These are phyloP conservation scores for Monilinia vaccinii-corymbosi DNA, from an alignment of 2,329 filamentous ascomycete genomes.

Conservation along the genomic window DNA sequence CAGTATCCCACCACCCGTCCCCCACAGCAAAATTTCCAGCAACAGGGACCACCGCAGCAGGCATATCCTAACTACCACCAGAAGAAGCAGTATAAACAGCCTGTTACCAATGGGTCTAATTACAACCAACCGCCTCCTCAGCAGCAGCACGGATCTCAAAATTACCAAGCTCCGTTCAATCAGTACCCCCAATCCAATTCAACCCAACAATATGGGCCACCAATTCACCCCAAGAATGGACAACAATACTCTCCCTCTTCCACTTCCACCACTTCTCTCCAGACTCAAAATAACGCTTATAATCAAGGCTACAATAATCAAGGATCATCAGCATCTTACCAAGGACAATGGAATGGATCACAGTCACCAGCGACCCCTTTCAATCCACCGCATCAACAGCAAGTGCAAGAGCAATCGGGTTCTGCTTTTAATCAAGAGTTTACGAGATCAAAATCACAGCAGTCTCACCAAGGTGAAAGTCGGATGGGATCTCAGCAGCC, in stretches of 20 bases:
- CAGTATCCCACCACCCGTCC: slow-evolving; percentile 19
- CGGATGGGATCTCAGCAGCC: background rate
- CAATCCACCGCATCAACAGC: slow-evolving; percentile 13
- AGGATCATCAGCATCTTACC: background rate
- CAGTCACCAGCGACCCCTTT: background rate
- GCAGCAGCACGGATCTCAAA: slow-evolving; percentile 15
- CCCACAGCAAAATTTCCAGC: slow-evolving; percentile 14
- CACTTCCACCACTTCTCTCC: background rate
- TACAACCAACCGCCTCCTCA: slow-evolving; percentile 13
- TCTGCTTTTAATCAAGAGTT: background rate
- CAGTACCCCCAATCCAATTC: slow-evolving; percentile 16
- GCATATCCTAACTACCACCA: slow-evolving; percentile 17
- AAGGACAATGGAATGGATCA: slow-evolving; percentile 8
- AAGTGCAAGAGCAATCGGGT: background rate
- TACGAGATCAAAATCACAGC: slow-evolving; percentile 3
- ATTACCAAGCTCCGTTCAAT: slow-evolving; percentile 16
- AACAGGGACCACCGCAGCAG: slow-evolving; percentile 14
- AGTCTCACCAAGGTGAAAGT: slow-evolving; percentile 1
- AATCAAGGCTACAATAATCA: slow-evolving; percentile 5
- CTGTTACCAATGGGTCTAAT: slow-evolving; percentile 3
- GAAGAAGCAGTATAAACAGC: slow-evolving; percentile 19
- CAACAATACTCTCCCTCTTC: slow-evolving; percentile 13
- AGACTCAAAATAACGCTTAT: slow-evolving; percentile 12
- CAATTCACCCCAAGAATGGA: slow-evolving; percentile 11
- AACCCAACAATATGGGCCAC: slow-evolving; percentile 15